Evolutionary conservation across 176 grass and related monocot species (phyloP).

Genomic region (Miscanthus lutarioriparius): DNA sequence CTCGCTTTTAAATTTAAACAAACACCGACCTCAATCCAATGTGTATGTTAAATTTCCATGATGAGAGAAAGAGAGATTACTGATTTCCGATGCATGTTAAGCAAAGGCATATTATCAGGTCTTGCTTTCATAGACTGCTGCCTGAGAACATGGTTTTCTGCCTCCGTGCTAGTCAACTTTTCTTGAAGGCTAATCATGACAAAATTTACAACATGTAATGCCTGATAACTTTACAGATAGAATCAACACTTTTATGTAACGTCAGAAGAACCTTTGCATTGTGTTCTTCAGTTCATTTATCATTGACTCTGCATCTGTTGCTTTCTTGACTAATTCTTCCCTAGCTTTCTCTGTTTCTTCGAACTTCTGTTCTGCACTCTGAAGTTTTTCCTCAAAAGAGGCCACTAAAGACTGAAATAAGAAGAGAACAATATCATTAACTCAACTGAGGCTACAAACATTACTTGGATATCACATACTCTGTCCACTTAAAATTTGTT

Average conservation of each 20-base stretch:
- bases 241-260: slow-evolving; percentile 29
- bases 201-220: slow-evolving; percentile 35
- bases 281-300: slow-evolving; percentile 71
- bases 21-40: not conserved
- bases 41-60: not conserved
- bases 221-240: not conserved
- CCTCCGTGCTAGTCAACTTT: slow-evolving; percentile 71
- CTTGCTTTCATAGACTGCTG: slow-evolving; percentile 64
- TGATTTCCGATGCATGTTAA: slow-evolving; percentile 66
- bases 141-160: slow-evolving; percentile 73
- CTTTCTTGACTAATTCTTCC: slow-evolving; percentile 63
- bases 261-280: slow-evolving; percentile 69
- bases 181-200: slow-evolving; percentile 73
- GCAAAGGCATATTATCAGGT: slow-evolving; percentile 53
- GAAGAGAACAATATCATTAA: not conserved
- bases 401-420: slow-evolving; percentile 51
- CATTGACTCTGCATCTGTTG: slow-evolving; percentile 58
- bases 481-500: not conserved
- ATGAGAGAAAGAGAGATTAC: slow-evolving; percentile 48
- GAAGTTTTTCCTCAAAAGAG: slow-evolving; percentile 80
- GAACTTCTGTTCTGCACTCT: slow-evolving; percentile 79
- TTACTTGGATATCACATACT: slow-evolving; percentile 10
- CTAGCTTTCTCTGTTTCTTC: slow-evolving; percentile 60
- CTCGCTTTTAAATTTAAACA: not conserved
- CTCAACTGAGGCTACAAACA: slow-evolving; percentile 3